These are phyloP conservation scores for Candida qinlingensis DNA, from an alignment of 805 yeast species.

Conservation along the genomic window DNA sequence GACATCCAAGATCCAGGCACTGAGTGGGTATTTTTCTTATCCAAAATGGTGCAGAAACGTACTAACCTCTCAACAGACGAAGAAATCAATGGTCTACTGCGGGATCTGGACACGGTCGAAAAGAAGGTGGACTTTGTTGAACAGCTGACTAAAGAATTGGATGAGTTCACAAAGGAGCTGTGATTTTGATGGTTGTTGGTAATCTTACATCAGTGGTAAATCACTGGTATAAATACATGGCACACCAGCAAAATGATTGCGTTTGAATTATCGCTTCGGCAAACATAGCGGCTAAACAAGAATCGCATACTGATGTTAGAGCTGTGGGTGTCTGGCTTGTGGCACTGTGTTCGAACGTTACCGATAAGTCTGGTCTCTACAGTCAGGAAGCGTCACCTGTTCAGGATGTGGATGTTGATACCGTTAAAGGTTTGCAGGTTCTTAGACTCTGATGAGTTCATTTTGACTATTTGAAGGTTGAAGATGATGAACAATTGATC, in stretches of 20 bases:
- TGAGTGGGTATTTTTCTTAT: constrained; percentile 13
- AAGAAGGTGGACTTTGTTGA: constrained; percentile 14
- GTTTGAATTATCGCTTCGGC: not conserved
- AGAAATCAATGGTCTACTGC: constrained; percentile 22
- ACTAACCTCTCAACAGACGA: constrained; percentile 12
- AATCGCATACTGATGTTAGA: not conserved
- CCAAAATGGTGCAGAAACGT: not conserved
- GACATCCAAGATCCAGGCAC: constrained; percentile 13
- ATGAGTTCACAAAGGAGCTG: constrained; percentile 11
- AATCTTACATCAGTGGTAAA: not conserved
- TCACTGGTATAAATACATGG: not conserved
- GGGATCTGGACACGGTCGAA: constrained; percentile 12
- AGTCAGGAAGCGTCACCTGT: not conserved
- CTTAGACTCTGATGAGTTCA: constrained; percentile 2
- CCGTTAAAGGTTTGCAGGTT: not conserved
- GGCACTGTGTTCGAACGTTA: not conserved
- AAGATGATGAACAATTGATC: constrained; percentile 1
- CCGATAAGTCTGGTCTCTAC: not conserved
- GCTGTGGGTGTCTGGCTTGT: not conserved
- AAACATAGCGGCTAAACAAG: not conserved
- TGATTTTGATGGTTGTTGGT: constrained; percentile 12
- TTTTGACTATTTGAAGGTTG: constrained; percentile 6
- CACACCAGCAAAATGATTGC: not conserved
- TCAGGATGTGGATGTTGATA: not conserved
- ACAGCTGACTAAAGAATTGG: constrained; percentile 16